These are phyloP conservation scores for Aspergillus bridgeri DNA, from an alignment of 495 filamentous ascomycete species.

Conservation along the genomic window DNA sequence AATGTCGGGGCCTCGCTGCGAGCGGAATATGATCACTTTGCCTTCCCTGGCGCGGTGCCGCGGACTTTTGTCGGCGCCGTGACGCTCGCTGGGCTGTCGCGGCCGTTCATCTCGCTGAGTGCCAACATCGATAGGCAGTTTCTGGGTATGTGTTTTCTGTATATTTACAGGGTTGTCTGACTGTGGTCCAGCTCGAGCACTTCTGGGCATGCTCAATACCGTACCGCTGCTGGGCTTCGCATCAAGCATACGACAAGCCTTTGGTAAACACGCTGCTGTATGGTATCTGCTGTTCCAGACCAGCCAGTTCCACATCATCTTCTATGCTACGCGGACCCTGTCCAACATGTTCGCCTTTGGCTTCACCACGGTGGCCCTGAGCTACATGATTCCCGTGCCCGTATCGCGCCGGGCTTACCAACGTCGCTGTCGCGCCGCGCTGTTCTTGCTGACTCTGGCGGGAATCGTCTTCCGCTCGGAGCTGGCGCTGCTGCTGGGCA, in stretches of 20 bases:
- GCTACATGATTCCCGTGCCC: conserved; percentile 62
- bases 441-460: conserved; percentile 76
- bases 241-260: conserved; percentile 58
- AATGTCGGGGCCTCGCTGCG: conserved; percentile 45
- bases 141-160: conserved; percentile 35
- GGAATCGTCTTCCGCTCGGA: conserved; percentile 88
- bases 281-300: conserved; percentile 84
- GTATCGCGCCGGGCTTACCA: conserved; percentile 27
- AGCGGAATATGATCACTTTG: conserved; percentile 80
- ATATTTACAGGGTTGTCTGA: background rate
- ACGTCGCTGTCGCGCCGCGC: conserved; percentile 49
- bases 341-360: conserved; percentile 97
- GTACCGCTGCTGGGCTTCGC: conserved; percentile 61
- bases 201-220: conserved; percentile 79
- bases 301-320: conserved; percentile 89
- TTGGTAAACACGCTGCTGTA: conserved; percentile 64
- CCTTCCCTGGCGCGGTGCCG: conserved; percentile 87
- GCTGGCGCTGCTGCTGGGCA: conserved; percentile 72
- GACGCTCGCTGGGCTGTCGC: conserved; percentile 63
- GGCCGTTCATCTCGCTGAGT: conserved; percentile 53
- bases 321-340: conserved; percentile 87
- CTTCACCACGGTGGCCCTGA: conserved; percentile 67
- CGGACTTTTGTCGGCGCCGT: conserved; percentile 83
- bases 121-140: conserved; percentile 49
- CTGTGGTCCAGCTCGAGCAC: conserved; percentile 56